A percentile compares a stretch with the other conserved stretches of the same genome.
phyloP scores from a whole-genome alignment of 1,284 basidiomycete genomes.

The Neotropicomus parvogracilis region DNA sequence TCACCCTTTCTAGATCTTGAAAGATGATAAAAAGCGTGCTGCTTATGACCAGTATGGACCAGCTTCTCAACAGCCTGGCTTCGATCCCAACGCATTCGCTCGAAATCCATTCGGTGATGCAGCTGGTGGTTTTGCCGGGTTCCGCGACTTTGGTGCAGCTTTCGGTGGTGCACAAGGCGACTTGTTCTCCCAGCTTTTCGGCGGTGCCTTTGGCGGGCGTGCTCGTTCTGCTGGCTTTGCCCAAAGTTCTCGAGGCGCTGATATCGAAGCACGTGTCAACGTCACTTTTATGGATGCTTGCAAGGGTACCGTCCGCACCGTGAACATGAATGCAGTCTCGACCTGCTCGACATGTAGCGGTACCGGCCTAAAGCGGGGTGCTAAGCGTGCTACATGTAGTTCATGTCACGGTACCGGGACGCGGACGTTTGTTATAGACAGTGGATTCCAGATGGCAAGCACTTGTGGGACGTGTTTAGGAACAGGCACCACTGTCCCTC shows the following conservation, averaged over 20 bases:
- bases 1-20: constrained; percentile 62
- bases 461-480: constrained; percentile 87
- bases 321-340: constrained; percentile 80
- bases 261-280: constrained; percentile 77
- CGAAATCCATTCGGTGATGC: constrained; percentile 46
- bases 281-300: constrained; percentile 92
- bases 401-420: constrained; percentile 87
- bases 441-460: constrained; percentile 96
- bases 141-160: constrained; percentile 65
- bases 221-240: constrained; percentile 45
- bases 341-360: constrained; percentile 86
- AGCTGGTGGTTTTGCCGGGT: constrained; percentile 60
- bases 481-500: constrained; percentile 78
- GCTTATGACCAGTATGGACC: constrained; percentile 94
- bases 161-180: constrained; percentile 64
- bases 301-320: constrained; percentile 79
- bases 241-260: constrained; percentile 69
- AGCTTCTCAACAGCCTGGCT: constrained; percentile 91
- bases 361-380: constrained; percentile 82
- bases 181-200: constrained; percentile 89
- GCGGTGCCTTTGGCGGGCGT: constrained; percentile 56
- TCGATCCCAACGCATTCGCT: constrained; percentile 82
- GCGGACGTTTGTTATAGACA: constrained; percentile 87
- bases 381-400: constrained; percentile 78
- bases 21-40: constrained; percentile 91